Conservation (phyloP, 768 basidiomycete species). For the Hysterangium stoloniferum region DNA sequence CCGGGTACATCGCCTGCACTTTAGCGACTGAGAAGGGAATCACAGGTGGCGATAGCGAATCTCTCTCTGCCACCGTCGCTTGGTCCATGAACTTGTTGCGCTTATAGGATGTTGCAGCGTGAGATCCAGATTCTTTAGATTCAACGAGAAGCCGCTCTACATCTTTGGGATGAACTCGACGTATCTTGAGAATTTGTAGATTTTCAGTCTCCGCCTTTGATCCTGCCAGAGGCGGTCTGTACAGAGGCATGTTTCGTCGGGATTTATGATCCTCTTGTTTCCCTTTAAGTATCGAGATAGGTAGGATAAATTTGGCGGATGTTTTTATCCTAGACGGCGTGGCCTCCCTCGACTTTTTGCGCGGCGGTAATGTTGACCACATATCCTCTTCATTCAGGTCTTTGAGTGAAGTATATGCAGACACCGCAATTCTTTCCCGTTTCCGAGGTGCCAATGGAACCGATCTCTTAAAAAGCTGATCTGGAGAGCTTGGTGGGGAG, state of each 20-base stretch:
- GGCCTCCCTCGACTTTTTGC: conserved; percentile 11
- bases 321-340: not conserved
- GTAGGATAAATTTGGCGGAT: conserved; percentile 5
- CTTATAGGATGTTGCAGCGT: no score
- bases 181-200: conserved; percentile 2
- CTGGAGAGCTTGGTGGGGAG: no score
- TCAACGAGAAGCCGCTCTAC: no score
- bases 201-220: not conserved
- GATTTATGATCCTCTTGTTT: no score
- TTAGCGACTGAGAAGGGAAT: not conserved
- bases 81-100: no score
- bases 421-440: conserved; percentile 18
- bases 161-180: not conserved
- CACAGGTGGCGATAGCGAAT: not conserved
- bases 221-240: not conserved
- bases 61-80: not conserved
- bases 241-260: no score
- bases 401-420: not conserved
- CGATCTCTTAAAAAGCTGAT: no score
- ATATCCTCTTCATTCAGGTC: conserved; percentile 17
- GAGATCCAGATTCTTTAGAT: no score
- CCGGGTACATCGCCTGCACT: conserved; percentile 4
- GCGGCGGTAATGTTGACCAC: conserved; percentile 17
- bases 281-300: not conserved
- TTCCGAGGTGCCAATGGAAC: conserved; percentile 15